phyloP scores from a whole-genome alignment of 345 rosid genomes.

The Hevea brasiliensis region DNA sequence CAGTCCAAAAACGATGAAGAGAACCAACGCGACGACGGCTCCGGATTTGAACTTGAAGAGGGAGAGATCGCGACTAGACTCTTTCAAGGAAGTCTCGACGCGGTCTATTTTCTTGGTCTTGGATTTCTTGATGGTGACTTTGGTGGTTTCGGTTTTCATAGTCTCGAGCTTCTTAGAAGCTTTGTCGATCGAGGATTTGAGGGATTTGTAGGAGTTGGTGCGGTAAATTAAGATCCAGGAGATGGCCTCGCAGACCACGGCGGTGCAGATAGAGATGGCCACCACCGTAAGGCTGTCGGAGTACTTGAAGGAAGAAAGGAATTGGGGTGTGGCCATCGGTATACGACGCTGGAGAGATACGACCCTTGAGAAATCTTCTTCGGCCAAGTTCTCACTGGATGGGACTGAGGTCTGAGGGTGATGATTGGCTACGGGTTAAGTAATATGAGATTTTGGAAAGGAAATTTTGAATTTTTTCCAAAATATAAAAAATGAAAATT shows the following conservation, averaged over 20 bases:
- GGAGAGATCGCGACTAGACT: constrained; percentile 89
- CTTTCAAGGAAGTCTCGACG: constrained; percentile 87
- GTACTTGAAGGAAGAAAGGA: constrained; percentile 50
- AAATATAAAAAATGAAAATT: no score
- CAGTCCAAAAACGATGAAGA: constrained; percentile 85
- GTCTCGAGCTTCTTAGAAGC: constrained; percentile 95
- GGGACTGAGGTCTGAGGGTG: no score
- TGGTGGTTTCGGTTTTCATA: constrained; percentile 71
- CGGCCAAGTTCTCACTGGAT: no score
- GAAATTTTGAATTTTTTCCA: no score
- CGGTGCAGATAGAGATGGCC: constrained; percentile 89
- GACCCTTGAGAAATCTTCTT: no score
- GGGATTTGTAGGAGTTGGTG: constrained; percentile 82
- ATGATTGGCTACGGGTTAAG: no score
- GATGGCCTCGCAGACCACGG: constrained; percentile 87
- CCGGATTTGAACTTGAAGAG: constrained; percentile 99
- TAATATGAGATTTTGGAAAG: no score
- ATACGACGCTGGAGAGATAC: no score
- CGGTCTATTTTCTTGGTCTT: constrained; percentile 97
- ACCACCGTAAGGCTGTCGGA: constrained; percentile 86
- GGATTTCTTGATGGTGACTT: constrained; percentile 62
- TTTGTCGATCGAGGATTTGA: constrained; percentile 89
- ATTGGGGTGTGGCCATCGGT: constrained; percentile 23
- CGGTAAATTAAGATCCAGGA: constrained; percentile 97
- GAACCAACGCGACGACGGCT: constrained; percentile 89